Evolutionary conservation across 768 basidiomycete genomes (phyloP).

Genomic region (Grammothele lineata): DNA sequence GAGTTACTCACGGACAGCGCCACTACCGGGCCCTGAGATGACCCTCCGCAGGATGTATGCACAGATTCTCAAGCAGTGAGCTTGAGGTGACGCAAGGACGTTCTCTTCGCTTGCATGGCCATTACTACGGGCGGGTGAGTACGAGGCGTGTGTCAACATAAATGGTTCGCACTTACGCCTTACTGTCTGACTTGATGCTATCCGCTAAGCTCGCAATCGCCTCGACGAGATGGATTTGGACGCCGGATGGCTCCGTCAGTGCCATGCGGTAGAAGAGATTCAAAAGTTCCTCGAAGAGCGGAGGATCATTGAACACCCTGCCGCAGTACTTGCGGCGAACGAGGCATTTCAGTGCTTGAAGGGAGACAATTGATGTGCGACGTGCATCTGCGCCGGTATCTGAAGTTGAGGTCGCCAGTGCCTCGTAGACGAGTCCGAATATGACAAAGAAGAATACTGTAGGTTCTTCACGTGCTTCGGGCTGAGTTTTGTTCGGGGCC

Average conservation of each 20-base stretch:
- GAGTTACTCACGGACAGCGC: conserved; percentile 47
- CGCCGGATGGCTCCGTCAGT: conserved; percentile 72
- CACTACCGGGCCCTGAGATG: conserved; percentile 50
- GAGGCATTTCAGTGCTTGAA: conserved; percentile 77
- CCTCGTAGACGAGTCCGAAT: conserved; percentile 94
- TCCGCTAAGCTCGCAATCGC: conserved; percentile 40
- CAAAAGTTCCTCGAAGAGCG: conserved; percentile 86
- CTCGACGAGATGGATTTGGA: conserved; percentile 71
- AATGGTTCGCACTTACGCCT: background rate
- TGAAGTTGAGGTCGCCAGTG: conserved; percentile 62
- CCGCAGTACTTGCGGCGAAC: conserved; percentile 80
- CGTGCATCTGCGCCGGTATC: conserved; percentile 47
- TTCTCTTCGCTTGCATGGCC: conserved; percentile 8
- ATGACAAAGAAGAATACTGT: conserved; percentile 81
- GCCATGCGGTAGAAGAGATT: conserved; percentile 87
- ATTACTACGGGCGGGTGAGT: conserved; percentile 7
- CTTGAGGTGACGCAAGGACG: conserved; percentile 18
- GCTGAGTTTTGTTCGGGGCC: background rate
- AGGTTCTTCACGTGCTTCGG: conserved; percentile 49
- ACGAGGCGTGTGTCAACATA: background rate
- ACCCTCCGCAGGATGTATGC: conserved; percentile 74
- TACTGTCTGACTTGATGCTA: conserved; percentile 10
- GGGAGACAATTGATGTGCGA: conserved; percentile 49
- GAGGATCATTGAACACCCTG: conserved; percentile 71
- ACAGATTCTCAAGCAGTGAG: conserved; percentile 79